phyloP scores from a whole-genome alignment of 331 rosid genomes.

The Acacia pycnantha region DNA sequence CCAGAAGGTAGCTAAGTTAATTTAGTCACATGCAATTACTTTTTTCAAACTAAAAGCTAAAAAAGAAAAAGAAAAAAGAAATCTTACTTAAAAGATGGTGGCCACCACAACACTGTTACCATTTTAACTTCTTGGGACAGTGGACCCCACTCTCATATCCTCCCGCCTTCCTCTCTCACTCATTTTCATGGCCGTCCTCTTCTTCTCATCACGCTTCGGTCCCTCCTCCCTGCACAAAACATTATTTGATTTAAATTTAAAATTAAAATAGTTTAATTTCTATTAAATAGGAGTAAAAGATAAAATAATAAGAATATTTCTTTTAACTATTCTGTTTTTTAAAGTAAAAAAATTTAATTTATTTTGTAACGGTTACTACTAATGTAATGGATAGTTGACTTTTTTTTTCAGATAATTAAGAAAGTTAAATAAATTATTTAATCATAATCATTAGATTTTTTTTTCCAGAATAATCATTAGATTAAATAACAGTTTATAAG shows the following conservation, averaged over 20 bases:
- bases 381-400: fast-evolving
- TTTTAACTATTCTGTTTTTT: no score
- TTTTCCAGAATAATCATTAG: fast-evolving
- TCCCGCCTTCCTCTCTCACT: slow-evolving; percentile 39
- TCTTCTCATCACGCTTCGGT: not conserved
- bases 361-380: no score
- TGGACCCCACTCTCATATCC: slow-evolving; percentile 43
- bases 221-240: not conserved
- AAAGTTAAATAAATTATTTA: no score
- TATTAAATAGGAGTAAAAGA: no score
- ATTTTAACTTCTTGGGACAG: not conserved
- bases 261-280: no score
- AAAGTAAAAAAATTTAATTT: no score
- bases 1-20: not conserved
- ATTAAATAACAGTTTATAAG: no score
- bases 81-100: not conserved
- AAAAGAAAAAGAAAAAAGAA: not conserved
- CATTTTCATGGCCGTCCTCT: not conserved
- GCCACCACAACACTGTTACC: not conserved
- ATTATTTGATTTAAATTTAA: not conserved
- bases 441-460: no score
- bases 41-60: not conserved
- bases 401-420: no score
- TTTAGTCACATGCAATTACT: not conserved
- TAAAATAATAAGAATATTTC: no score